These are phyloP conservation scores for Prorocentrum cordatum DNA, from an alignment of 169 alveolate species.

Conservation along the genomic window DNA sequence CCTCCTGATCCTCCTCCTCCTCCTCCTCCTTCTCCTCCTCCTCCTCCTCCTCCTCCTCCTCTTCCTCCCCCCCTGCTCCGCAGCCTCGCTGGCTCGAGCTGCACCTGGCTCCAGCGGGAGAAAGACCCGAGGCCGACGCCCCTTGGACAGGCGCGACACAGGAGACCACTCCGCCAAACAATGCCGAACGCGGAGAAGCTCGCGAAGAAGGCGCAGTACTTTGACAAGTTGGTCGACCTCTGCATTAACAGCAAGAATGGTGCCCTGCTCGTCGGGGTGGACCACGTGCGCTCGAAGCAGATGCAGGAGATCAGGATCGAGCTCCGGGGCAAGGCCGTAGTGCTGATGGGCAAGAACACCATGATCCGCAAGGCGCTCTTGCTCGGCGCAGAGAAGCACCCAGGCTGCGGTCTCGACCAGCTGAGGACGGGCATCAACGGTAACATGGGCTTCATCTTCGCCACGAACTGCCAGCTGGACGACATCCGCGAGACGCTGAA, in stretches of 20 bases:
- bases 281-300: neutral
- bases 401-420: conserved; percentile 78
- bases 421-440: conserved; percentile 84
- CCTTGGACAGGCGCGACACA: too few species aligned
- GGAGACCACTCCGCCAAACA: too few species aligned
- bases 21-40: too few species aligned
- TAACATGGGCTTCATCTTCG: conserved; percentile 94
- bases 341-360: conserved; percentile 69
- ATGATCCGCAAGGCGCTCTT: conserved; percentile 60
- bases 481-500: conserved; percentile 81
- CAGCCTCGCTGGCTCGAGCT: too few species aligned
- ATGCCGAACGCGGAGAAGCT: too few species aligned
- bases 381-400: conserved; percentile 26
- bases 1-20: too few species aligned
- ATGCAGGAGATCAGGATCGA: conserved; percentile 44
- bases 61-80: too few species aligned
- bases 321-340: conserved; percentile 46
- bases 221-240: conserved; percentile 48
- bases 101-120: too few species aligned
- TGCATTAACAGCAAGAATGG: conserved; percentile 27
- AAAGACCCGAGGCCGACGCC: too few species aligned
- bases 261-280: conserved; percentile 36
- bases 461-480: conserved; percentile 77
- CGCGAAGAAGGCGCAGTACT: too few species aligned
- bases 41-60: too few species aligned